phyloP scores from a whole-genome alignment of 257 asterid genomes.

The Scutellaria baicalensis region DNA sequence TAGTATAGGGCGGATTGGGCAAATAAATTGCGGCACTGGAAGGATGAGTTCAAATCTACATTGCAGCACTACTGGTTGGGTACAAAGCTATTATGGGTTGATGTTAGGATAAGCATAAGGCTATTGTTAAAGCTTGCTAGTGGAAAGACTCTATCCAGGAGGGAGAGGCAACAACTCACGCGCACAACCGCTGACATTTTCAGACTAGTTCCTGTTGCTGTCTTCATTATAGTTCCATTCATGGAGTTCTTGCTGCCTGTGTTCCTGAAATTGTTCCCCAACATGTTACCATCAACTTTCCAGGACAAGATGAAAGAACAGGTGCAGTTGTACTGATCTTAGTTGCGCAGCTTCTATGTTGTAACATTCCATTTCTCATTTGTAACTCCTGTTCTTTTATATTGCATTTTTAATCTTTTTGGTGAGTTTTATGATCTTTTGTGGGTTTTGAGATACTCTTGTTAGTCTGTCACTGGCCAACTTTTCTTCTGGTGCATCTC shows the following conservation, averaged over 20 bases:
- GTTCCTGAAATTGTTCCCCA: slow-evolving; percentile 85
- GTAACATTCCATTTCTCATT: not conserved
- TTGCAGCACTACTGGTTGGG: slow-evolving; percentile 98
- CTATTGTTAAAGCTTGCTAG: slow-evolving; percentile 77
- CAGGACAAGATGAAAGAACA: slow-evolving; percentile 99
- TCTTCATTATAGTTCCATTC: slow-evolving; percentile 87
- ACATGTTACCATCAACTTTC: slow-evolving; percentile 96
- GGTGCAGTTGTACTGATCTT: slow-evolving; percentile 33
- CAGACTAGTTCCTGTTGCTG: slow-evolving; percentile 96
- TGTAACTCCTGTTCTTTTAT: not conserved
- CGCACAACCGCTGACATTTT: slow-evolving; percentile 96
- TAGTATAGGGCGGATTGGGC: slow-evolving; percentile 79
- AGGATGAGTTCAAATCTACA: slow-evolving; percentile 73
- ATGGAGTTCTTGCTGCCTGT: slow-evolving; percentile 97
- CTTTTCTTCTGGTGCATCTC: not conserved
- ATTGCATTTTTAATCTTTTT: not conserved
- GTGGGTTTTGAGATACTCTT: not conserved
- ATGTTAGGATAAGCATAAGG: slow-evolving; percentile 82
- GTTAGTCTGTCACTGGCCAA: not conserved
- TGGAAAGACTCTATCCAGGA: slow-evolving; percentile 85
- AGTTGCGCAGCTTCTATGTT: not conserved
- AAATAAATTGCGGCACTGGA: slow-evolving; percentile 57
- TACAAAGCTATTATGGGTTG: slow-evolving; percentile 85
- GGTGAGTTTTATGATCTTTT: not conserved
- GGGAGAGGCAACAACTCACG: slow-evolving; percentile 96